phyloP scores from a whole-genome alignment of 352 stramenopile genomes.

The Thraustochytrium sp. region DNA sequence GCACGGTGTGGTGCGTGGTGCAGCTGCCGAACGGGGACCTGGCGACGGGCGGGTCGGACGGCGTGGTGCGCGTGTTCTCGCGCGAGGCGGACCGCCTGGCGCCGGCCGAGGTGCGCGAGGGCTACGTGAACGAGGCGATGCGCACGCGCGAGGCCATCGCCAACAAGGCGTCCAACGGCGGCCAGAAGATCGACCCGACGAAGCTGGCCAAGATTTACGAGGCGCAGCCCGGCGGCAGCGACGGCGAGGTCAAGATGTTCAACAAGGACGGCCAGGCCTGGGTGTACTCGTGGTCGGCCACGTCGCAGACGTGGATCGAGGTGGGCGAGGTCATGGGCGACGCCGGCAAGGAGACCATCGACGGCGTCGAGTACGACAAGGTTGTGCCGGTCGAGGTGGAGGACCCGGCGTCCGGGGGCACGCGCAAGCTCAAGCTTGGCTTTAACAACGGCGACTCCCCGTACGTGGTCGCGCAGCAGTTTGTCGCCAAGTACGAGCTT shows the following conservation, averaged over 20 bases:
- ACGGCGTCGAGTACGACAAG: slow-evolving; percentile 87
- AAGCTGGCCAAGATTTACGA: slow-evolving; percentile 86
- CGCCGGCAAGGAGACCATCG: slow-evolving; percentile 64
- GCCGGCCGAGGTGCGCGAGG: slow-evolving; percentile 57
- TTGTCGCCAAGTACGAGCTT: slow-evolving; percentile 92
- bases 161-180: slow-evolving; percentile 62
- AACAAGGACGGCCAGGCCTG: slow-evolving; percentile 82
- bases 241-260: slow-evolving; percentile 93
- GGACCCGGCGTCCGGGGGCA: slow-evolving; percentile 64
- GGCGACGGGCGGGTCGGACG: slow-evolving; percentile 86
- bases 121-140: slow-evolving; percentile 59
- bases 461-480: slow-evolving; percentile 87
- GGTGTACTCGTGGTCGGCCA: slow-evolving; percentile 86
- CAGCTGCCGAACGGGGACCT: slow-evolving; percentile 76
- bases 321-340: slow-evolving; percentile 80
- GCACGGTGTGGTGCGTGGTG: slow-evolving; percentile 72
- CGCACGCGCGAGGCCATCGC: slow-evolving; percentile 56
- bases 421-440: slow-evolving; percentile 88
- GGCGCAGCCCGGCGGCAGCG: slow-evolving; percentile 69
- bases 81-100: slow-evolving; percentile 53
- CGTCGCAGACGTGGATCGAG: slow-evolving; percentile 87
- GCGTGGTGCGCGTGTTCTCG: slow-evolving; percentile 82
- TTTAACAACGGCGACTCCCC: slow-evolving; percentile 97
- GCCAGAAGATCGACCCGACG: slow-evolving; percentile 77
- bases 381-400: slow-evolving; percentile 95